Evolutionary conservation across 148 eudicot genomes (phyloP).

Genomic region (Arctostaphylos glauca): DNA sequence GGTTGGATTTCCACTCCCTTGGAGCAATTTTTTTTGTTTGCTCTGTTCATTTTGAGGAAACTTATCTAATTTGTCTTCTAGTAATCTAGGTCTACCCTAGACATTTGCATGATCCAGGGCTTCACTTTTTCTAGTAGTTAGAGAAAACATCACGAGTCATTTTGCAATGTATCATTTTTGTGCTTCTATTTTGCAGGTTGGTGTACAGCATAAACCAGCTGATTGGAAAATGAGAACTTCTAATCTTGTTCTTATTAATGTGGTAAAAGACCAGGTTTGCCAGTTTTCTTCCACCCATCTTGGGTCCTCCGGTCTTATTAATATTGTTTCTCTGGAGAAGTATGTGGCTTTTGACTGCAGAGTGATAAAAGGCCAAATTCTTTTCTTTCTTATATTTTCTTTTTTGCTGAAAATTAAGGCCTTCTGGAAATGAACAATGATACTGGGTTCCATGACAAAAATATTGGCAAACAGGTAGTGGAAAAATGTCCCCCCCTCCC

Average conservation of each 20-base stretch:
- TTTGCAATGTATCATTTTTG: background rate
- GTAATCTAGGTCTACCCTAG: background rate
- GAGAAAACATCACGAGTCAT: background rate
- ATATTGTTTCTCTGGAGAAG: background rate
- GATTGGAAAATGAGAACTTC: slow-evolving; percentile 67
- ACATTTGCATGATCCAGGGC: background rate
- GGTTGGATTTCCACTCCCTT: slow-evolving; percentile 4
- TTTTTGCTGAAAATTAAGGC: slow-evolving; percentile 10
- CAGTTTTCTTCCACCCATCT: slow-evolving; percentile 5
- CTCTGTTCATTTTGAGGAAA: background rate
- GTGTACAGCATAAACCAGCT: slow-evolving; percentile 69
- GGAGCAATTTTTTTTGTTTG: background rate
- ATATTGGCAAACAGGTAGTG: background rate
- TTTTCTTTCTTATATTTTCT: background rate
- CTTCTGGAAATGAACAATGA: background rate
- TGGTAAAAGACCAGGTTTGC: slow-evolving; percentile 67
- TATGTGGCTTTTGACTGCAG: background rate
- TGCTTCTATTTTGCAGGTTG: slow-evolving; percentile 54
- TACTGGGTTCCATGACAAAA: background rate
- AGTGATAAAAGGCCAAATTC: background rate
- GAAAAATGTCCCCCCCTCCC: background rate
- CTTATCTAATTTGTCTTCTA: background rate
- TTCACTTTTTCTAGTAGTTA: slow-evolving; percentile 1
- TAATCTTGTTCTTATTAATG: slow-evolving; percentile 69
- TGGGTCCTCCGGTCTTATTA: background rate